Evolutionary conservation across 2,329 filamentous ascomycete genomes (phyloP).

Genomic region (Tolypocladium pustulatum): DNA sequence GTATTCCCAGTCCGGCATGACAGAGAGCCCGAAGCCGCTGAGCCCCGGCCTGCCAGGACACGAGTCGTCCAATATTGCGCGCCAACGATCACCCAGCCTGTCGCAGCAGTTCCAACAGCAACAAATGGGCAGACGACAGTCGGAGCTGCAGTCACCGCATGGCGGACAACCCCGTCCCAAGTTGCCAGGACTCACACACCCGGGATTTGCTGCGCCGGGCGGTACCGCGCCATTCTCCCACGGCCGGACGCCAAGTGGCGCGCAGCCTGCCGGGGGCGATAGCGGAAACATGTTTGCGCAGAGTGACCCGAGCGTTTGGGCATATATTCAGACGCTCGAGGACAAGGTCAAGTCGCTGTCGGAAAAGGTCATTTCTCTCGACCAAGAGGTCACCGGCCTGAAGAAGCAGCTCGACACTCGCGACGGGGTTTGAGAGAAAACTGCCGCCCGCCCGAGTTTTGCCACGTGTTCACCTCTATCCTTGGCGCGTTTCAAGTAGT

Average conservation of each 20-base stretch:
- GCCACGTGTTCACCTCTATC: slow-evolving; percentile 3
- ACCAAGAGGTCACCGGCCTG: slow-evolving; percentile 20
- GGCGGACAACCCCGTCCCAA: slow-evolving; percentile 29
- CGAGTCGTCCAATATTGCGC: slow-evolving; percentile 36
- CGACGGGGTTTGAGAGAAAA: slow-evolving; percentile 10
- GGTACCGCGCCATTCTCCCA: slow-evolving; percentile 19
- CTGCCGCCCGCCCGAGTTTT: neutral
- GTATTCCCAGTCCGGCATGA: slow-evolving; percentile 65
- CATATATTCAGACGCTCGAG: slow-evolving; percentile 62
- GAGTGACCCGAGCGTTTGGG: slow-evolving; percentile 56
- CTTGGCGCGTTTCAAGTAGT: neutral
- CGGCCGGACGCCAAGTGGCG: slow-evolving; percentile 33
- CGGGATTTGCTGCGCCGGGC: slow-evolving; percentile 19
- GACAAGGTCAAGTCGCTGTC: slow-evolving; percentile 30
- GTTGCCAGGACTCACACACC: slow-evolving; percentile 24
- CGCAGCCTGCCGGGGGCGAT: slow-evolving; percentile 40
- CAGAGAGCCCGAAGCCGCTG: slow-evolving; percentile 78
- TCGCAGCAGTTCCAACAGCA: slow-evolving; percentile 56
- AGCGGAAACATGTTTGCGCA: slow-evolving; percentile 58
- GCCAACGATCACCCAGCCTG: slow-evolving; percentile 56
- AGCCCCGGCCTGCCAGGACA: slow-evolving; percentile 52
- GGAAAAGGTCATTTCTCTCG: slow-evolving; percentile 22
- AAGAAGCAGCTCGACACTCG: slow-evolving; percentile 23
- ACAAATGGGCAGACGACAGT: slow-evolving; percentile 42
- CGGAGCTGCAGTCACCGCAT: slow-evolving; percentile 45